These are phyloP conservation scores for Penicillium macrosclerotiorum DNA, from an alignment of 495 filamentous ascomycete species.

Conservation along the genomic window DNA sequence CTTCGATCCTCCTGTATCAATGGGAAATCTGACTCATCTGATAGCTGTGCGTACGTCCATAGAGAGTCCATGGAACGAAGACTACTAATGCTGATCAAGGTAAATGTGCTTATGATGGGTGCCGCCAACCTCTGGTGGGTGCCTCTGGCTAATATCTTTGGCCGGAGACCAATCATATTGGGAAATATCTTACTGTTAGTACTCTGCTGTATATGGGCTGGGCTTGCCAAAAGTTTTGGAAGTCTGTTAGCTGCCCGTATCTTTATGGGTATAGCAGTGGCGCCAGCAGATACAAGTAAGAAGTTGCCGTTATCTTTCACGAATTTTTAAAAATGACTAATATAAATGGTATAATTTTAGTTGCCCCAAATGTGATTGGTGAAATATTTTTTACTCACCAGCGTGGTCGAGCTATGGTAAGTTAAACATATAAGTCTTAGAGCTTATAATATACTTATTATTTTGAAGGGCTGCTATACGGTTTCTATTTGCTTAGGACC, in stretches of 20 bases:
- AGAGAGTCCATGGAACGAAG: no score
- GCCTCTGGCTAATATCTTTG: constrained; percentile 17
- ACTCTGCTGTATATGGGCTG: constrained; percentile 16
- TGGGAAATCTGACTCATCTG: no score
- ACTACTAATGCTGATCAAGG: no score
- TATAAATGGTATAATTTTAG: no score
- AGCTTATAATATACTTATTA: no score
- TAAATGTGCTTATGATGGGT: no score
- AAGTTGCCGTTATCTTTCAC: no score
- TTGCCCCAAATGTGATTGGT: constrained; percentile 16
- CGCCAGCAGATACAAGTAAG: constrained; percentile 16
- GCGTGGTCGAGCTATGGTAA: constrained; percentile 17
- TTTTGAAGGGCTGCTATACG: constrained; percentile 14
- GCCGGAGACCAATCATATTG: constrained; percentile 7
- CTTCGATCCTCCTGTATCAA: no score
- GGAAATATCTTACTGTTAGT: constrained; percentile 12
- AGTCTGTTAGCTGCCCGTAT: constrained; percentile 15
- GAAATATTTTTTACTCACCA: constrained; percentile 21
- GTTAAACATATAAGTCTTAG: background rate
- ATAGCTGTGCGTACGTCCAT: no score
- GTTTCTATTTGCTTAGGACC: constrained; percentile 12
- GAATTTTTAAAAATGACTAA: no score
- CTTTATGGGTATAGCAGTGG: constrained; percentile 18
- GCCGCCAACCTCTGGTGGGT: constrained; percentile 19
- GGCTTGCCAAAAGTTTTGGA: constrained; percentile 8